Conservation (phyloP, 2,329 filamentous ascomycete genomes). For the Exserohilum rostratum region DNA sequence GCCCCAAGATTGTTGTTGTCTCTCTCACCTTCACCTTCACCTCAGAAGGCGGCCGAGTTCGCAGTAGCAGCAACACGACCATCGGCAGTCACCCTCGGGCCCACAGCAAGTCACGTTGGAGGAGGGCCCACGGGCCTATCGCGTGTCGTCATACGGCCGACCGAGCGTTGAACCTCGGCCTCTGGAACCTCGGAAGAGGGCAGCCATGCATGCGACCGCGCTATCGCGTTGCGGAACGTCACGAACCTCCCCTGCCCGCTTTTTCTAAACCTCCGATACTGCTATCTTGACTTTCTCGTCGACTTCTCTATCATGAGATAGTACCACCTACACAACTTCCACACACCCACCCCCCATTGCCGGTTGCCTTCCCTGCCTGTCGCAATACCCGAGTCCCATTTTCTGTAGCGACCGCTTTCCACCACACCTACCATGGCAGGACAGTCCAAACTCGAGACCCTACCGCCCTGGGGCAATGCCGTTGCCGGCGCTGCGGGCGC, state of each 20-base stretch:
- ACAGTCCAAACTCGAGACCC: constrained; percentile 68
- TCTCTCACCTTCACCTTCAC: not conserved
- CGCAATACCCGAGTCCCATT: constrained; percentile 5
- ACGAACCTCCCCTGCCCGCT: constrained; percentile 24
- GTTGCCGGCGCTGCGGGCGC: constrained; percentile 92
- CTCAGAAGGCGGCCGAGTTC: not conserved
- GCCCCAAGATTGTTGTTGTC: too few relatives aligned
- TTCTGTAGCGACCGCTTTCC: not conserved
- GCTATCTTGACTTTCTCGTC: constrained; percentile 8
- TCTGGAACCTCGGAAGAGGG: constrained; percentile 44
- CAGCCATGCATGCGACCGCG: constrained; percentile 37
- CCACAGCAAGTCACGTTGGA: not conserved
- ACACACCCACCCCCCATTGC: constrained; percentile 11
- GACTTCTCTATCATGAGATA: constrained; percentile 32
- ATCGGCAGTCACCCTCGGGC: not conserved
- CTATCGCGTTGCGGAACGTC: constrained; percentile 30
- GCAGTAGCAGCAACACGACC: too few relatives aligned
- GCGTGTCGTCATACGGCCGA: constrained; percentile 16
- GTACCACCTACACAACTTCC: constrained; percentile 12
- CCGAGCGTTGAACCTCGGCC: constrained; percentile 36
- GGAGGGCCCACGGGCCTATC: not conserved
- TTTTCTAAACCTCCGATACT: constrained; percentile 13
- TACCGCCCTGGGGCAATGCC: constrained; percentile 92
- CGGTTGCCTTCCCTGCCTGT: constrained; percentile 20
- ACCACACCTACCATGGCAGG: constrained; percentile 53